Conservation (phyloP, 345 rosid genomes). For the Salix caprea region DNA sequence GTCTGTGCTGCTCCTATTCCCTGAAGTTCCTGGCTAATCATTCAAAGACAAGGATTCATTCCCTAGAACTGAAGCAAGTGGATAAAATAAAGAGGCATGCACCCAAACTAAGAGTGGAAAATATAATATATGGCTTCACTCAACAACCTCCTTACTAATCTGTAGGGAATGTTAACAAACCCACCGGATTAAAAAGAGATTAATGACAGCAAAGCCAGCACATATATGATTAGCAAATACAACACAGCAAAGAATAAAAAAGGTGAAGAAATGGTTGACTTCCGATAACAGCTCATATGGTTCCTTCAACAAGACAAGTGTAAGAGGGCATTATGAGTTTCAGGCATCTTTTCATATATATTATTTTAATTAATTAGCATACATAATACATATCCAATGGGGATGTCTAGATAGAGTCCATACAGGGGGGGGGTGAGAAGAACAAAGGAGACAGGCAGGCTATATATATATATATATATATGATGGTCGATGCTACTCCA, state of each 20-base stretch:
- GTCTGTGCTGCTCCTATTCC: not conserved
- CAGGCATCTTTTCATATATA: conserved; percentile 25
- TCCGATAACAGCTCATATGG: conserved; percentile 38
- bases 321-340: conserved; percentile 20
- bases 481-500: not conserved
- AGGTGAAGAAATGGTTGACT: conserved; percentile 35
- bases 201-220: not conserved
- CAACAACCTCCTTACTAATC: not conserved
- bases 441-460: conserved; percentile 13
- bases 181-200: not conserved
- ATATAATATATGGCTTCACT: no score
- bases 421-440: conserved; percentile 18
- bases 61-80: not conserved
- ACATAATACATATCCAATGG: not conserved
- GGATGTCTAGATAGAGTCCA: conserved; percentile 15
- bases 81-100: not conserved
- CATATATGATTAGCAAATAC: not conserved
- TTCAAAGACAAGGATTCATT: conserved; percentile 17
- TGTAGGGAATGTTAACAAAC: not conserved
- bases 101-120: not conserved
- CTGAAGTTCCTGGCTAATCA: not conserved
- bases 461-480: not conserved
- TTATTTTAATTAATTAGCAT: not conserved
- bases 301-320: conserved; percentile 4
- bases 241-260: not conserved